Evolutionary conservation across 352 stramenopile genomes (phyloP).

Genomic region (Pythium pyrilobum): DNA sequence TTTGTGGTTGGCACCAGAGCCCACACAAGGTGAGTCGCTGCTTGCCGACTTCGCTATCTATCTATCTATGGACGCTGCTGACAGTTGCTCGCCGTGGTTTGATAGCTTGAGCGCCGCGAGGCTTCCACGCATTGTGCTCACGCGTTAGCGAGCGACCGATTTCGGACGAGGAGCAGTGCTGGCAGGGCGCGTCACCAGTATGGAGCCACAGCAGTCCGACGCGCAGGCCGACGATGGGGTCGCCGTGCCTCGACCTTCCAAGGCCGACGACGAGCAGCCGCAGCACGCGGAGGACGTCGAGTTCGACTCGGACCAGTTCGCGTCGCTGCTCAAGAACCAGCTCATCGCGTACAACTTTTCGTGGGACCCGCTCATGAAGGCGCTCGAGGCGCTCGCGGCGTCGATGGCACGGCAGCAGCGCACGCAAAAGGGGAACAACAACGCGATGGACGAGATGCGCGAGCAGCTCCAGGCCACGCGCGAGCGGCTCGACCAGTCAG

Average conservation of each 20-base stretch:
- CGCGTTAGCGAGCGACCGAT: too few relatives aligned
- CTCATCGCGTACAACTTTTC: constrained; percentile 68
- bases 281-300: constrained; percentile 3
- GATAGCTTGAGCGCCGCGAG: neutral
- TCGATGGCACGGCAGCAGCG: constrained; percentile 54
- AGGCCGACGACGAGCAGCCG: neutral
- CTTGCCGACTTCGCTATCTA: neutral
- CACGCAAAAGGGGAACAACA: constrained; percentile 36
- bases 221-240: neutral
- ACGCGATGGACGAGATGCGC: constrained; percentile 48
- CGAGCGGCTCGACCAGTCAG: constrained; percentile 30
- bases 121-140: too few relatives aligned
- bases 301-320: constrained; percentile 43
- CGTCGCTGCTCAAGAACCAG: constrained; percentile 53
- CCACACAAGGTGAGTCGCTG: neutral
- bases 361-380: constrained; percentile 67
- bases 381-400: constrained; percentile 45
- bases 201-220: constrained; percentile 22
- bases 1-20: too few relatives aligned
- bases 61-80: neutral
- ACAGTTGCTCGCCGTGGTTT: too few relatives aligned
- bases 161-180: too few relatives aligned
- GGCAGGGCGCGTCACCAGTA: neutral
- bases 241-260: neutral
- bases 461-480: constrained; percentile 40